Base-by-base conservation (phyloP, 148 eudicot species). In the Dysphania ambrosioides region DNA sequence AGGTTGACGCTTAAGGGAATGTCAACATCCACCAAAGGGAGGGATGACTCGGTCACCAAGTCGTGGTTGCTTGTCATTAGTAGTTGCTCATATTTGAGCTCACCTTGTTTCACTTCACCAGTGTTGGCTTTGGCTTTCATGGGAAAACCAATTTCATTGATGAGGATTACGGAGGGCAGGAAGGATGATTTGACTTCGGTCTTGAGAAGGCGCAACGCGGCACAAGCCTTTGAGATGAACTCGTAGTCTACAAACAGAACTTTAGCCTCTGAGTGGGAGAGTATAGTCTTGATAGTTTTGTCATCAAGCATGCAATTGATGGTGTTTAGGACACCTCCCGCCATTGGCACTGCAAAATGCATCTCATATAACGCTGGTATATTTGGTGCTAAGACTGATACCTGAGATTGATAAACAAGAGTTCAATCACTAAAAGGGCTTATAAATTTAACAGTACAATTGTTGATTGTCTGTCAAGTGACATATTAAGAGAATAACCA, bases 331-430 rank as follows among this genome's bases (percentile, higher is more conserved):
- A 94, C 88, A 0, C 89, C 97, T 13, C 98, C 98, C 0, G 97
- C 95, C 97, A 94, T 94, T 6, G 98, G 96, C 71, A 91, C 98
- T 5, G 96, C 98, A 38, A 91, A 94, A 77, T 94, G 98, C 90
- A 92, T 86, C 84, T 94, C 98, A 60, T 91, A 94, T 75, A 88
- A 1, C 16, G 98, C 97, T 23, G 98, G 98, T 36, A 87, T 63
- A 29, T 94, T 94, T 2, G 98, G 98, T 9, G 98, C 98, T 63
- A 94, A 47, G 0, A 94, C 97, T 0, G 98, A 94, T 4, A 91
- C 92, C 98, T 93, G 74, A 30, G 70, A 62, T 21, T 10, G 23
- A 40, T 13, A 10, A 18, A 18, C 35, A 62, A 29, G n/a, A n/a
- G n/a, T n/a, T n/a, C n/a, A n/a, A n/a, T n/a, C n/a, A n/a, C n/a